A percentile compares a stretch with the other conserved stretches of the same genome.
phyloP scores from a whole-genome alignment of 2,329 filamentous ascomycete species.

The Arthrobotrys entomopaga region DNA sequence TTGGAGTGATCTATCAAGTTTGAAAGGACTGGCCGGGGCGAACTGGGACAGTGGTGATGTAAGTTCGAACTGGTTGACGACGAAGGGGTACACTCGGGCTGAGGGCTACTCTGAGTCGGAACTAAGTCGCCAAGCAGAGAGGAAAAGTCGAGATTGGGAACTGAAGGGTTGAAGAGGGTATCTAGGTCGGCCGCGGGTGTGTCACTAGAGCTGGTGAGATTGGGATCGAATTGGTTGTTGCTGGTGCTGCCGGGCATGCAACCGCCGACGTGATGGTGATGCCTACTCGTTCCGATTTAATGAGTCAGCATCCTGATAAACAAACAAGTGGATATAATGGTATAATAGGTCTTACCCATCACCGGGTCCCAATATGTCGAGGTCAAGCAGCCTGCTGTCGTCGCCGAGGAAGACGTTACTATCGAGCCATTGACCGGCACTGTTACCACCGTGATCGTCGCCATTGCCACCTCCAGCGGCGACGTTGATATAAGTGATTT shows the following conservation, averaged over 20 bases:
- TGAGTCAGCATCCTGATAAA: conserved; percentile 9
- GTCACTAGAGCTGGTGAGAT: conserved; percentile 24
- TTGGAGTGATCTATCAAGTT: conserved; percentile 47
- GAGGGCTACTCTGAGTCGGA: conserved; percentile 13
- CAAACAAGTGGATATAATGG: not conserved
- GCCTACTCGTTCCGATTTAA: conserved; percentile 7
- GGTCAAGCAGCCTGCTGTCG: conserved; percentile 36
- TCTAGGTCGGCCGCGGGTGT: conserved; percentile 30
- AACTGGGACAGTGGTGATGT: conserved; percentile 18
- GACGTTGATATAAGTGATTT: conserved; percentile 29
- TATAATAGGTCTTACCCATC: conserved; percentile 33
- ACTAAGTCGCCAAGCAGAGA: conserved; percentile 38
- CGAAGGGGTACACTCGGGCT: conserved; percentile 21
- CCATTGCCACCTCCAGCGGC: conserved; percentile 18
- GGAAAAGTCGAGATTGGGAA: conserved; percentile 48
- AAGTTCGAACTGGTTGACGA: not conserved
- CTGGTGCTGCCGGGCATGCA: conserved; percentile 35
- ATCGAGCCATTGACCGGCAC: conserved; percentile 33
- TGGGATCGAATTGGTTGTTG: conserved; percentile 27
- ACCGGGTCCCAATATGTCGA: conserved; percentile 37
- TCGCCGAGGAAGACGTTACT: conserved; percentile 40
- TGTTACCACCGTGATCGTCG: conserved; percentile 23
- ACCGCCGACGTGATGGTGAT: conserved; percentile 31
- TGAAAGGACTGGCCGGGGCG: conserved; percentile 25
- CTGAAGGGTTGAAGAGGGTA: conserved; percentile 43